Base-by-base conservation (phyloP, 2,329 filamentous ascomycete genomes). In the Pseudogymnoascus sp. region DNA sequence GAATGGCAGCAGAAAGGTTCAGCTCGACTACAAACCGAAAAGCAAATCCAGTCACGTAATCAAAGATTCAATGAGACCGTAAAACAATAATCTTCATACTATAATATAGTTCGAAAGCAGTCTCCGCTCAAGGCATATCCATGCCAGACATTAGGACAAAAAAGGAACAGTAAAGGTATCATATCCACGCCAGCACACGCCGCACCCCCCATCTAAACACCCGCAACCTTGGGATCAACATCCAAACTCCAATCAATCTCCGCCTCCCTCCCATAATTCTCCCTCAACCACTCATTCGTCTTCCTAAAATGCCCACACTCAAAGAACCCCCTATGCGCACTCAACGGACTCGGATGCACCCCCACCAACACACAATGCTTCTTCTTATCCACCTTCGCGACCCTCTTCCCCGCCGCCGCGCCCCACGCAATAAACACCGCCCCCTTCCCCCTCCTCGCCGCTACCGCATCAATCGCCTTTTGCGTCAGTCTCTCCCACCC, bases 351-450 rank as follows among this genome's bases (percentile, higher is more conserved):
- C 0, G 95, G 95, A 77, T 99, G 95, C 60, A 93, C 92, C 70
- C 87, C 89, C 76, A 89, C 87, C 67, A 99, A 79, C 38, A 99
- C 90, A 53, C 91, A 81, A 77, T 99, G 93, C 70, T 83, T 87
- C 67, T 84, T 81, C 60, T 76, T 79, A 72, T 95, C 89, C 61
- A 97, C 82, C 69, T 86, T 89, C 44, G 82, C 78, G 21, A 96
- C 90, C 63, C 93, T 81, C 78, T 91, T 89, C 63, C 87, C 89
- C 0, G 95, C 95, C 1, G 91, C 90, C 5, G 81, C 86, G 14
- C 95, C 95, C 95, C 95, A 99, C 0, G 93, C 93, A 75, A 99
- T 79, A 73, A 97, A 99, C 4, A 97, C 95, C 1, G 99, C 93
- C 1, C 95, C 95, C 28, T 82, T 81, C 0, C 84, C 87, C 50